Base-by-base conservation (phyloP, 805 yeast genomes). In the Candida stauntonica region DNA sequence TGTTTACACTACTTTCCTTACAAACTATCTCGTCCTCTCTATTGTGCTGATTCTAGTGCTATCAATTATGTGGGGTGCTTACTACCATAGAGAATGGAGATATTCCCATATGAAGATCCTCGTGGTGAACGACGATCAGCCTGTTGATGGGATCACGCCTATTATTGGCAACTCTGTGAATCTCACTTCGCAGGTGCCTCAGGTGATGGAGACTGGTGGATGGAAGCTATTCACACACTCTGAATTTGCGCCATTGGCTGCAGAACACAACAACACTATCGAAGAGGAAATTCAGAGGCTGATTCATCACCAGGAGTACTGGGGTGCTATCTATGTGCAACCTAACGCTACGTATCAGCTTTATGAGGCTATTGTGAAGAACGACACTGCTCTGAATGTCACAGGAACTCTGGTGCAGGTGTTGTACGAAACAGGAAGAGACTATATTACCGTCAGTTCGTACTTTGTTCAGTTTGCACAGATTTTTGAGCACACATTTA, bases 341-440 rank as follows among this genome's bases (percentile, higher is more conserved):
- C 55, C 62, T 7, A 67, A 72, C 46, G 75, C 82, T 1, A 66
- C 78, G 5, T 49, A 47, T 21, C 33, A 44, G 9, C 37, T 60
- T 3, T 37, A 51, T 26, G 28, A 45, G 16, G 60, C 67, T 4
- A 46, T 63, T 26, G 26, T 39, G 4, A 36, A 33, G 8, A 39
- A 48, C 7, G 35, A 43, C 18, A 45, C 54, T 1, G 18, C 40
- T 2, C 45, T 49, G 16, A 55, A 52, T 26, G 43, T 51, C 23
- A 49, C 55, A 4, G 41, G 30, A 3, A 13, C 34, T 1, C 13
- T 52, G 38, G 61, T 78, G 17, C 59, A 64, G 16, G 59, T 68
- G 0, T 53, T 68, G 33, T 80, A 71, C 52, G 86, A 81, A 56
- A 70, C 82, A 1, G 87, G 81, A 3, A 64, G 86, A 46, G 89